A percentile compares a stretch with the other conserved stretches of the same genome.
These are phyloP conservation scores for Coniophora puteana DNA, from an alignment of 1,284 basidiomycete species.

Conservation along the genomic window DNA sequence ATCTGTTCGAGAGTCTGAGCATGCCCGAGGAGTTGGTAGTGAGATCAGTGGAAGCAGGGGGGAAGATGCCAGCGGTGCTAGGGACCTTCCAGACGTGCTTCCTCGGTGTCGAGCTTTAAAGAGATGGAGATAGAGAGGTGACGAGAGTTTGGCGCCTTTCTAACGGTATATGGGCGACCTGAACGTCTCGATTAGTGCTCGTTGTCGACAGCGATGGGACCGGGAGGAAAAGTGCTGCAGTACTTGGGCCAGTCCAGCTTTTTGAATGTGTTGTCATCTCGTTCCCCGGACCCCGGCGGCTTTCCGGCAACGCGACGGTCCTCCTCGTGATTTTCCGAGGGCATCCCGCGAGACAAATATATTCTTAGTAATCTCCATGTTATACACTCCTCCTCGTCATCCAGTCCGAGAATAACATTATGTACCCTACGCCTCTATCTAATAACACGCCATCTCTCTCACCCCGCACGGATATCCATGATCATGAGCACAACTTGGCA, in stretches of 20 bases:
- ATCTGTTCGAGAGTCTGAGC: slow-evolving; percentile 13
- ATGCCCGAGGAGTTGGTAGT: slow-evolving; percentile 5
- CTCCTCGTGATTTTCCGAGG: slow-evolving; percentile 2
- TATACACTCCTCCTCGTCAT: too few relatives aligned
- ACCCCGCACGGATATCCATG: too few relatives aligned
- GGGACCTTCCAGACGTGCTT: slow-evolving; percentile 9
- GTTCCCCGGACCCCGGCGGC: slow-evolving; percentile 5
- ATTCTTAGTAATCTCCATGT: neutral
- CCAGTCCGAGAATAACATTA: too few relatives aligned
- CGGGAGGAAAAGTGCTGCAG: neutral
- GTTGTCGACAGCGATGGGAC: neutral
- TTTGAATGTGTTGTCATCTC: slow-evolving; percentile 2
- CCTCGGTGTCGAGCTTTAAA: slow-evolving; percentile 7
- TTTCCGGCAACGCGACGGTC: slow-evolving; percentile 3
- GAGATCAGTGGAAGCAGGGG: neutral
- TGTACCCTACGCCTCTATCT: too few relatives aligned
- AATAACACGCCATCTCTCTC: too few relatives aligned
- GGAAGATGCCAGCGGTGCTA: slow-evolving; percentile 3
- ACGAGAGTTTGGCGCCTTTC: slow-evolving; percentile 3
- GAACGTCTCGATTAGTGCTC: slow-evolving; percentile 2
- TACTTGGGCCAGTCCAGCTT: slow-evolving; percentile 1
- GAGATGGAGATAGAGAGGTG: slow-evolving; percentile 15
- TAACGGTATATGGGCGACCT: neutral
- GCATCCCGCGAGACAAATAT: neutral
- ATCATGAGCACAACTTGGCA: slow-evolving; percentile 35